These are phyloP conservation scores for Fusarium sp. DNA, from an alignment of 2,329 filamentous ascomycete species.

Conservation along the genomic window DNA sequence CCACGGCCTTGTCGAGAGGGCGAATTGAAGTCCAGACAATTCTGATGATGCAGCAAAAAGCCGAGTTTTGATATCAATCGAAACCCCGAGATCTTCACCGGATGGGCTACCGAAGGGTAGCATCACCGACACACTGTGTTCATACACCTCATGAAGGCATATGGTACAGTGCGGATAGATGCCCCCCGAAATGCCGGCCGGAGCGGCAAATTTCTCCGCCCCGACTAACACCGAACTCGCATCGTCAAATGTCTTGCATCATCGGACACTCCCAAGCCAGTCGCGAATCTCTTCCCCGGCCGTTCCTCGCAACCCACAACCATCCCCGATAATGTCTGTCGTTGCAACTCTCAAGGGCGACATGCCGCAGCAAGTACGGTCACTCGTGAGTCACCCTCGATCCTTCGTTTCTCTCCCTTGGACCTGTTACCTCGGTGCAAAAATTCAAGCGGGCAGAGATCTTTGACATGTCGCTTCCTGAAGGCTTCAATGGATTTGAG, in stretches of 20 bases:
- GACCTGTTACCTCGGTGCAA: background rate
- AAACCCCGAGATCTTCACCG: conserved; percentile 5
- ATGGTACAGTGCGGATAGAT: background rate
- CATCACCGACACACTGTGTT: conserved; percentile 10
- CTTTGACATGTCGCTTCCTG: conserved; percentile 1
- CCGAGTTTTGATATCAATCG: background rate
- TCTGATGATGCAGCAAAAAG: background rate
- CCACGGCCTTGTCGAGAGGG: background rate
- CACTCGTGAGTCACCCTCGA: conserved; percentile 60
- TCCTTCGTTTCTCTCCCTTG: background rate
- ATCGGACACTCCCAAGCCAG: conserved; percentile 34
- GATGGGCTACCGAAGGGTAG: conserved; percentile 1
- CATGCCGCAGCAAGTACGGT: conserved; percentile 68
- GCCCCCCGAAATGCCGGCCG: conserved; percentile 30
- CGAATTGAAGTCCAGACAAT: background rate
- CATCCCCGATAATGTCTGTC: conserved; percentile 54
- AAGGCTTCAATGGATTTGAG: background rate
- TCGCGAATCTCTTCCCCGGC: conserved; percentile 35
- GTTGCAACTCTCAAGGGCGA: conserved; percentile 61
- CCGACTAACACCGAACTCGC: conserved; percentile 50
- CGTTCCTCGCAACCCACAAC: conserved; percentile 32
- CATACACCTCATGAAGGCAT: rapidly evolving
- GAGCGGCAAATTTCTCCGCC: conserved; percentile 50
- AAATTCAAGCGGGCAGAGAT: conserved; percentile 25
- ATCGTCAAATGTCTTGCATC: conserved; percentile 46